Evolutionary conservation across 306 rosid species (phyloP).

Genomic region (Hippophae tibetana): DNA sequence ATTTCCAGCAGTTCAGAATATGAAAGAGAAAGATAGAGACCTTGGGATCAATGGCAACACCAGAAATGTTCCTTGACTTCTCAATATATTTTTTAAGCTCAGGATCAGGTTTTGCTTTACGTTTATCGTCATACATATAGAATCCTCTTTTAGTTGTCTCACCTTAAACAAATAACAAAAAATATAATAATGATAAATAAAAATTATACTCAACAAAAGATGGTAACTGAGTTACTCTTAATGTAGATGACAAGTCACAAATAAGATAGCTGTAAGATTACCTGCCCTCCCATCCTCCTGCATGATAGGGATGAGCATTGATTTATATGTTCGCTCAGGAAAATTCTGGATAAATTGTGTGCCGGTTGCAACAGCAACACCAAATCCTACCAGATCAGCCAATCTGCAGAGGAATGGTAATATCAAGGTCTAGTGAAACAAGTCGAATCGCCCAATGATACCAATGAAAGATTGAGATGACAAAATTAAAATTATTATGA

Average conservation of each 20-base stretch:
- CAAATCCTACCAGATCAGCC: slow-evolving; percentile 89
- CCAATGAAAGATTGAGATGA: slow-evolving; percentile 10
- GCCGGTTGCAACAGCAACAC: slow-evolving; percentile 73
- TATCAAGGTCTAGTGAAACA: slow-evolving; percentile 4
- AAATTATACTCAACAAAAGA: too few relatives aligned
- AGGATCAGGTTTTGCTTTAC: slow-evolving; percentile 80
- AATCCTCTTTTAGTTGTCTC: slow-evolving; percentile 75
- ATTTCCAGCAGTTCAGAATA: too few relatives aligned
- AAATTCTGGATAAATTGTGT: slow-evolving; percentile 42
- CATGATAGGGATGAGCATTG: slow-evolving; percentile 76
- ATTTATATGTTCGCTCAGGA: slow-evolving; percentile 79
- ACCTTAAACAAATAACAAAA: slow-evolving; percentile 33
- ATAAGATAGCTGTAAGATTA: slow-evolving; percentile 15
- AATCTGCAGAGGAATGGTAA: slow-evolving; percentile 39
- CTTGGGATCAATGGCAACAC: slow-evolving; percentile 64
- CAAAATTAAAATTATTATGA: slow-evolving; percentile 9
- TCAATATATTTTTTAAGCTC: slow-evolving; percentile 73
- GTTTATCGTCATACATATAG: slow-evolving; percentile 62
- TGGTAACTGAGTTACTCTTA: background rate
- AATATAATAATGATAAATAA: background rate
- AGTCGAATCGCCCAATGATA: background rate
- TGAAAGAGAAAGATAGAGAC: slow-evolving; percentile 22
- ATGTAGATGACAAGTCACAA: background rate
- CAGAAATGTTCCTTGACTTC: slow-evolving; percentile 69
- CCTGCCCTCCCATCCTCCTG: slow-evolving; percentile 91